Percentiles rank a stretch among this genome's conserved stretches.
Evolutionary conservation across 2,329 filamentous ascomycete genomes (phyloP).

Genomic region (Trichophaea hybrida): DNA sequence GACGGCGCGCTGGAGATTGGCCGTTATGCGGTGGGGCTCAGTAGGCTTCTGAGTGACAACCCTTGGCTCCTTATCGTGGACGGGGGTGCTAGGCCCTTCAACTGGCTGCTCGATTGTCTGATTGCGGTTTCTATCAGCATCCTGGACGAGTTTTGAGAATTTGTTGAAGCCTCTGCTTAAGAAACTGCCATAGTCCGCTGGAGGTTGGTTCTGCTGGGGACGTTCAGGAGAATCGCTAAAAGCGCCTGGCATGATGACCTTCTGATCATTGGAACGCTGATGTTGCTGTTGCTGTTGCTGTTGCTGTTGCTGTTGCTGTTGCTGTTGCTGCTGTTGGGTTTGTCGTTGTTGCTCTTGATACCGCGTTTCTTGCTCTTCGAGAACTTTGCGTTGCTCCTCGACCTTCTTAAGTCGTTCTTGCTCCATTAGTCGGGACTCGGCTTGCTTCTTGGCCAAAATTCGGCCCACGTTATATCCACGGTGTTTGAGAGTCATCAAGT

Average conservation of each 20-base stretch:
- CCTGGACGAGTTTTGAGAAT: slow-evolving; percentile 4
- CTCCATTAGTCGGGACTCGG: slow-evolving; percentile 76
- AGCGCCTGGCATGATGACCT: slow-evolving; percentile 53
- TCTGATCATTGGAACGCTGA: slow-evolving; percentile 26
- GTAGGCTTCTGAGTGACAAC: slow-evolving; percentile 7
- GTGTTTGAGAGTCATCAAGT: slow-evolving; percentile 63
- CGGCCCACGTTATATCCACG: slow-evolving; percentile 95
- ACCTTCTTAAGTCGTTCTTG: slow-evolving; percentile 61
- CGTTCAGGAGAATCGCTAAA: slow-evolving; percentile 50
- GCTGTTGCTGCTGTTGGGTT: slow-evolving; percentile 18
- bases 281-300: slow-evolving; percentile 23
- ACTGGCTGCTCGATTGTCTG: slow-evolving; percentile 5
- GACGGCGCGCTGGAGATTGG: slow-evolving; percentile 55
- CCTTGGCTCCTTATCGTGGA: background rate
- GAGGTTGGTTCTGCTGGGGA: background rate
- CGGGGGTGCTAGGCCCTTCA: background rate
- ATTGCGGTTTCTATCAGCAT: background rate
- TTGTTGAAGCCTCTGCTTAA: slow-evolving; percentile 3
- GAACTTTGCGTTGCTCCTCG: slow-evolving; percentile 52
- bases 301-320: slow-evolving; percentile 10
- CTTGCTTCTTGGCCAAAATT: slow-evolving; percentile 74
- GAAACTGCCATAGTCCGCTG: background rate
- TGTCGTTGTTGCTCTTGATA: slow-evolving; percentile 31
- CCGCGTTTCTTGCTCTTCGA: slow-evolving; percentile 39
- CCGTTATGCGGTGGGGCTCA: slow-evolving; percentile 39